Evolutionary conservation across 2,329 filamentous ascomycete genomes (phyloP), one percentile per base, ranked within the genome.

Genomic region (Aspergillus melleus): DNA sequence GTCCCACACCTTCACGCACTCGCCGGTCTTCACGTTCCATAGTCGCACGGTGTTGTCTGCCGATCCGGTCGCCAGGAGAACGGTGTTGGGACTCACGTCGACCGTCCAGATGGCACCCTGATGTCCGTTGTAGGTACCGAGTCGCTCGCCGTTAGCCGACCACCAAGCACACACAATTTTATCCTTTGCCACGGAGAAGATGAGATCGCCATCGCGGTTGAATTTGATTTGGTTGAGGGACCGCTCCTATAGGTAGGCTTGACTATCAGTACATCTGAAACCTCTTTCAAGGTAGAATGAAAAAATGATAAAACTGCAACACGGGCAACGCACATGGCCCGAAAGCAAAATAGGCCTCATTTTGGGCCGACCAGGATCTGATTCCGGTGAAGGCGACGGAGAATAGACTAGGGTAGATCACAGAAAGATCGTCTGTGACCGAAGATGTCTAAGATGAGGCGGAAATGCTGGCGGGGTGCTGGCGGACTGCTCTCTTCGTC

Each of bases 41-140:
- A 99, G 85, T 74, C 93, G 88, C 80, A 99, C 94, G 49, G 94
- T 97, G 85, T 98, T 98, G 83, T 99, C 95, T 79, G 95, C 95
- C 70, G 93, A 95, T 72, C 95, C 95, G 63, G 91, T 96, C 74
- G 94, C 95, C 75, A 98, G 89, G 74, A 99, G 87, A 72, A 90
- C 91, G 66, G 90, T 91, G 72, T 92, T 92, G 66, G 94, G 93
- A 81, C 96, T 91, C 74, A 96, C 90, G 76, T 99, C 95, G 79
- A 99, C 90, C 64, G 95, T 97, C 95, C 95, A 99, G 83, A 99
- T 90, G 72, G 95, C 94, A 81, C 95, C 95, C 79, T 96, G 90
- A 81, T 99, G 95, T 78, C 95, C 95, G 76, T 91, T 89, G 83
- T 98, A 99, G 71, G 94, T 95, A 73, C 95, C 95, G 72, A 98